Base-by-base conservation (phyloP, 2,329 filamentous ascomycete species). In the Orbilia oligospora region DNA sequence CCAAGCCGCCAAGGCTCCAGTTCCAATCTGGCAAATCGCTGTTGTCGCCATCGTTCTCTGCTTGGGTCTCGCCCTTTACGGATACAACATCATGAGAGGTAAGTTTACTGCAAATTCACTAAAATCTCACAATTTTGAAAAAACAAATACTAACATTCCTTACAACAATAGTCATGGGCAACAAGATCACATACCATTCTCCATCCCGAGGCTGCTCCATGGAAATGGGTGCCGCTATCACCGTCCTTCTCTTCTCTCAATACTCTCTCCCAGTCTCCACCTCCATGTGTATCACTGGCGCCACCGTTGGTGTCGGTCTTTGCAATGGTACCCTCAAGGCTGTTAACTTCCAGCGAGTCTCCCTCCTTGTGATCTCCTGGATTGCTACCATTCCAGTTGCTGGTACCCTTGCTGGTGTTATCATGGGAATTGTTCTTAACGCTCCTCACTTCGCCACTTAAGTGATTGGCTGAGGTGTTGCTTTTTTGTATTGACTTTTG, bases 361-460 rank as follows among this genome's bases (percentile, higher is more conserved):
- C 87, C 90, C 4, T 86, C 84, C 5, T 88, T 86, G 88, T 90
- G 81, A 89, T 89, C 81, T 83, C 86, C 61, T 91, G 89, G 89
- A 85, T 90, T 82, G 86, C 89, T 79, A 91, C 89, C 0, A 86
- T 91, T 14, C 89, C 89, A 3, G 81, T 85, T 24, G 85, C 89
- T 8, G 89, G 88, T 49, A 85, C 89, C 33, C 61, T 86, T 91
- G 48, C 88, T 87, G 90, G 90, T 8, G 86, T 87, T 64, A 83
- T 91, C 55, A 91, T 90, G 88, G 90, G 87, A 1, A 87, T 91
- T 69, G 86, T 91, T 73, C 86, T 90, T 79, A 89, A 91, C 80
- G 87, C 90, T 56, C 90, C 90, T 55, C 86, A 85, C 73, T 88
- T 78, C 65, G 14, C 66, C 33, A 61, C 71, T 63, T 75, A 68